Evolutionary conservation across 1,284 basidiomycete genomes (phyloP).

Genomic region (Peniophora sp.): DNA sequence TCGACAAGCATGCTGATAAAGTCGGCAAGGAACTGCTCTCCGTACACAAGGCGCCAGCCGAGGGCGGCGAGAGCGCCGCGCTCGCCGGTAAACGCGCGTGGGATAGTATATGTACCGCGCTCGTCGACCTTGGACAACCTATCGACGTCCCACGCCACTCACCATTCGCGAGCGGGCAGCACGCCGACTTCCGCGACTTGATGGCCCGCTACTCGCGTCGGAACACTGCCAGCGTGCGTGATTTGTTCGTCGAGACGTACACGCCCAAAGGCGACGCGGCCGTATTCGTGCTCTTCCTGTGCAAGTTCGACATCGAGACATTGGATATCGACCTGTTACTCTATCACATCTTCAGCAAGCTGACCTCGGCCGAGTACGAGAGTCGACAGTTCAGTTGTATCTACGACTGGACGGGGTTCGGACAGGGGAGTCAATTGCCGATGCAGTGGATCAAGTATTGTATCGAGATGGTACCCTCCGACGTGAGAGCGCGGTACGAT

Average conservation of each 20-base stretch:
- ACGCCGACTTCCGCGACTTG: constrained; percentile 58
- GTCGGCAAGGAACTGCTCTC: constrained; percentile 79
- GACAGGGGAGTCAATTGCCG: constrained; percentile 70
- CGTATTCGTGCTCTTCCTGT: constrained; percentile 56
- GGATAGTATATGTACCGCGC: constrained; percentile 65
- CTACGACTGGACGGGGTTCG: constrained; percentile 78
- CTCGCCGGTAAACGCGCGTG: constrained; percentile 68
- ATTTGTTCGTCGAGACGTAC: constrained; percentile 61
- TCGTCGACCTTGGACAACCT: constrained; percentile 73
- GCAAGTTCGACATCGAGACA: constrained; percentile 72
- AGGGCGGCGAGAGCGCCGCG: constrained; percentile 44
- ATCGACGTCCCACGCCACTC: constrained; percentile 58
- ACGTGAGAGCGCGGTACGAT: constrained; percentile 51
- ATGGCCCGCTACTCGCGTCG: constrained; percentile 63
- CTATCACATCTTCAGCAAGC: constrained; percentile 69
- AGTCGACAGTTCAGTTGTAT: constrained; percentile 64
- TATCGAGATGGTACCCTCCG: constrained; percentile 69
- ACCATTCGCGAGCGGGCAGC: constrained; percentile 38
- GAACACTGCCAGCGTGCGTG: constrained; percentile 51
- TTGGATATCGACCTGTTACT: constrained; percentile 83
- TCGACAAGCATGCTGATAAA: constrained; percentile 77
- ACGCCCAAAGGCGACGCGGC: constrained; percentile 41
- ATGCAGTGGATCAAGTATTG: constrained; percentile 78
- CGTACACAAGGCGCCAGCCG: constrained; percentile 52
- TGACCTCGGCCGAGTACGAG: constrained; percentile 35